Evolutionary conservation across 2,329 filamentous ascomycete genomes (phyloP), one percentile per base, ranked within the genome.

Genomic region (Chaetothyriales sp.): DNA sequence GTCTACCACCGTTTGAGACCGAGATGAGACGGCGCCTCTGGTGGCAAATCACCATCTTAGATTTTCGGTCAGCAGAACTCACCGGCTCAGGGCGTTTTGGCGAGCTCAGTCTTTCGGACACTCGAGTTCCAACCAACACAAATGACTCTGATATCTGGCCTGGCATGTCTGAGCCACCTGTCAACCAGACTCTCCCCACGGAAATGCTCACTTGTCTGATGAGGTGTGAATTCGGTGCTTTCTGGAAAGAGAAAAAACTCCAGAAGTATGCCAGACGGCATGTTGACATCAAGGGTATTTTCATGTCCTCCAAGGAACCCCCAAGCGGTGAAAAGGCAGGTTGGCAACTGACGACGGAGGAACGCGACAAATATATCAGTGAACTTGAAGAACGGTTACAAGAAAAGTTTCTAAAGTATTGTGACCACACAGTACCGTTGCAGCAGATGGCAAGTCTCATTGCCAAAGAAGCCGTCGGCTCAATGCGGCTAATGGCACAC

Each of bases 201-300:
- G 78, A 81, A 44, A 9, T 69, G 80, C 56, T 73, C 77, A 2
- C 77, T 75, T 4, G 80, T 82, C 60, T 77, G 80, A 53, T 78
- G 81, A 60, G 80, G 76, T 1, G 77, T 75, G 45, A 79, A 81
- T 55, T 76, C 75, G 8, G 77, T 74, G 1, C 80, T 82, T 49
- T 64, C 72, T 10, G 71, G 77, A 51, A 52, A 49, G 51, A 59
- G 37, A 59, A 57, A 50, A 40, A 52, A 19, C 13, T 19, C 15
- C 19, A 55, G 43, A 56, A 53, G 25, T 47, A 49, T 2, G 28
- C 8, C 6, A 18, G 46, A 33, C 5, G 20, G 4, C 8, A 13
- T 29, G 3, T 20, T 47, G 46, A 25, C 33, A 18, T 9, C 18
- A 18, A n/a, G 9, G 20, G 18, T 13, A 28, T 18, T 33, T 18